Percentiles rank a stretch among this genome's conserved stretches.
Evolutionary conservation across 495 filamentous ascomycete genomes (phyloP).

Genomic region (Choiromyces venosus): DNA sequence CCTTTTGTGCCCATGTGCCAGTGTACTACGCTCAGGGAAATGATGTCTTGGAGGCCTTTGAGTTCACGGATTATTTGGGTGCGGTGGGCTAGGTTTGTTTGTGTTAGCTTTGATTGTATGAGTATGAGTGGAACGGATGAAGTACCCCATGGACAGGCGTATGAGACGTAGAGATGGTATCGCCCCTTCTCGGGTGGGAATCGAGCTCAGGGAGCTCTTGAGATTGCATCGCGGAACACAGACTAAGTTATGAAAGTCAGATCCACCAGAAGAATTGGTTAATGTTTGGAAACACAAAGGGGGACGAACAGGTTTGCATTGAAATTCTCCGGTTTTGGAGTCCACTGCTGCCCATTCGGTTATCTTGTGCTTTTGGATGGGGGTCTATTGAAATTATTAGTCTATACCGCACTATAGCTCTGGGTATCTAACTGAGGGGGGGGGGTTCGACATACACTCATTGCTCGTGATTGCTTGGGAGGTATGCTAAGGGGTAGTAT

Average conservation of each 20-base stretch:
- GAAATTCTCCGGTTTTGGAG: conserved; percentile 40
- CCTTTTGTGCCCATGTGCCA: conserved; percentile 60
- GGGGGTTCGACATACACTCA: background rate
- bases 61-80: conserved; percentile 67
- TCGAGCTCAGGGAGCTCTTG: conserved; percentile 51
- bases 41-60: conserved; percentile 69
- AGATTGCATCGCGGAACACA: conserved; percentile 30
- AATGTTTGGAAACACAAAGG: background rate
- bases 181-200: conserved; percentile 70
- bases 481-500: background rate
- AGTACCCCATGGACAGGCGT: conserved; percentile 70
- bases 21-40: conserved; percentile 64
- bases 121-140: background rate
- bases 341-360: conserved; percentile 33
- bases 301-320: conserved; percentile 24
- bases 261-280: background rate
- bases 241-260: conserved; percentile 26
- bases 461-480: background rate
- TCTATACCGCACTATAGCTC: background rate
- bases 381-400: background rate
- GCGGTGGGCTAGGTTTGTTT: conserved; percentile 55
- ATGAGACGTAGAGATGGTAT: conserved; percentile 73
- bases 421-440: background rate
- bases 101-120: background rate
- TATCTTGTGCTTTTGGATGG: conserved; percentile 18